These are phyloP conservation scores for Penstemon davidsonii DNA, from an alignment of 257 asterid species.

Conservation along the genomic window DNA sequence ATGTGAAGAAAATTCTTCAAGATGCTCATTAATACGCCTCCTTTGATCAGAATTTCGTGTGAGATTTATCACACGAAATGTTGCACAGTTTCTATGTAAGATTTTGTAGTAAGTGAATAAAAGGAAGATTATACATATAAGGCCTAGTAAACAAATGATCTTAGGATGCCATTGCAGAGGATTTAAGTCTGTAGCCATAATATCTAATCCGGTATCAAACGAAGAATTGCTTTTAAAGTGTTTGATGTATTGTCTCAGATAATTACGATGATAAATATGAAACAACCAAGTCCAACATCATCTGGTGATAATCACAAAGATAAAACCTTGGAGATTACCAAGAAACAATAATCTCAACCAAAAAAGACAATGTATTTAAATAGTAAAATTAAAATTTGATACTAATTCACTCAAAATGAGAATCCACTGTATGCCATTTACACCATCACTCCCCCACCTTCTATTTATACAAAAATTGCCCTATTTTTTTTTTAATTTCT, in stretches of 20 bases:
- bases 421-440: slow-evolving; percentile 39
- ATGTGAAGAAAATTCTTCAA: slow-evolving; percentile 50
- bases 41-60: slow-evolving; percentile 37
- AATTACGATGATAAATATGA: background rate
- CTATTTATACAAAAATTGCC: slow-evolving; percentile 46
- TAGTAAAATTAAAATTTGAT: slow-evolving; percentile 14
- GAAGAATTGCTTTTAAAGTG: background rate
- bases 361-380: background rate
- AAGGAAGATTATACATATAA: slow-evolving; percentile 49
- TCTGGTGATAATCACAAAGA: background rate
- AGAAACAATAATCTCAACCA: background rate
- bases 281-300: background rate
- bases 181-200: slow-evolving; percentile 41
- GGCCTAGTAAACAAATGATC: slow-evolving; percentile 44
- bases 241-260: background rate
- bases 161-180: slow-evolving; percentile 53
- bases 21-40: slow-evolving; percentile 42
- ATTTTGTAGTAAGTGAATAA: slow-evolving; percentile 51
- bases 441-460: slow-evolving; percentile 32
- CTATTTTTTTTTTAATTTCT: slow-evolving; percentile 14
- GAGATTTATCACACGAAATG: slow-evolving; percentile 13
- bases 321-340: background rate
- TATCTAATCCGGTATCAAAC: background rate
- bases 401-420: slow-evolving; percentile 28
- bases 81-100: slow-evolving; percentile 34